Evolutionary conservation across 768 basidiomycete species (phyloP).

Genomic region (Lentinula edodes): DNA sequence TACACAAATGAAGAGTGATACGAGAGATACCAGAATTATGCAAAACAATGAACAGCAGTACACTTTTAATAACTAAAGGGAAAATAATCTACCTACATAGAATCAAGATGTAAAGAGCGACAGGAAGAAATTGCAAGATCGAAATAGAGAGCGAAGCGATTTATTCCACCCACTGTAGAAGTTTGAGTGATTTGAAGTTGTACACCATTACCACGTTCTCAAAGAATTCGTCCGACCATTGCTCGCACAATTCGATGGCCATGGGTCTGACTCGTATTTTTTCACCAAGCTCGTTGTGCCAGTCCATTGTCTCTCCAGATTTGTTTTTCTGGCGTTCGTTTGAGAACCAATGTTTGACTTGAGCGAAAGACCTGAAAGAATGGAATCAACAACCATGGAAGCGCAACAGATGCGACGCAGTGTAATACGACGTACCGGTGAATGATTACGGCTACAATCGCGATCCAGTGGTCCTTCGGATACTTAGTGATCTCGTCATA

Average conservation of each 20-base stretch:
- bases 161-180: constrained; percentile 5
- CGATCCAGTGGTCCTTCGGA: constrained; percentile 58
- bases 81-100: background rate
- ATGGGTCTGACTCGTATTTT: constrained; percentile 42
- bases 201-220: constrained; percentile 44
- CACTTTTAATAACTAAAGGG: background rate
- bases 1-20: background rate
- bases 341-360: constrained; percentile 65
- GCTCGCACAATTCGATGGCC: constrained; percentile 41
- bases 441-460: constrained; percentile 51
- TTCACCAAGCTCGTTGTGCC: constrained; percentile 29
- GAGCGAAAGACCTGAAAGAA: constrained; percentile 43
- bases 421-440: constrained; percentile 34
- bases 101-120: constrained; percentile 2
- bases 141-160: background rate
- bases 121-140: background rate
- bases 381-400: background rate
- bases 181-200: constrained; percentile 4
- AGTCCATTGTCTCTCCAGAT: constrained; percentile 27
- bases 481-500: constrained; percentile 64
- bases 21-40: background rate
- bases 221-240: constrained; percentile 60
- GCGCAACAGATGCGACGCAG: background rate
- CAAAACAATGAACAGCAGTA: background rate
- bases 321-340: constrained; percentile 52